Base-by-base conservation (phyloP, 2,329 filamentous ascomycete genomes). In the Ophiostoma himal-ulmi region DNA sequence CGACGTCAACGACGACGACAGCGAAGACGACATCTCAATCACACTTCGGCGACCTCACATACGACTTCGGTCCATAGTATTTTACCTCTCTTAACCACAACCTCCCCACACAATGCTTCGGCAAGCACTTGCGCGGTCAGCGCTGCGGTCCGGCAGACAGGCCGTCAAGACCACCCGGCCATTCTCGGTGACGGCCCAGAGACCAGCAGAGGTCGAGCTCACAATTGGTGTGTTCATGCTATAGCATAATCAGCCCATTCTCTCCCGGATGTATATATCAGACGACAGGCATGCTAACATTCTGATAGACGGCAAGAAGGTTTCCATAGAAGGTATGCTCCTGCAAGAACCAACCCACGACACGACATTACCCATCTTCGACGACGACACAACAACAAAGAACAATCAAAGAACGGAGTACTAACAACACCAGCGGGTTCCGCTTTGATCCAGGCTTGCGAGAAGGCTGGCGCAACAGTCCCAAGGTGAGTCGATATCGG, bases 371-470 rank as follows among this genome's bases (percentile, higher is more conserved):
- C 1, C 62, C 30, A 26, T 30, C 22, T 60, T 17, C 60, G n/a
- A n/a, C 57, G 36, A 65, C 36, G 20, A 39, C 62, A 65, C 17
- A 20, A 10, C 3, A 37, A 64, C 6, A 26, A 5, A 64, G 5
- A 62, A 67, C 3, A 36, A 44, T 10, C 44, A n/a, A 48, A 8
- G 17, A n/a, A 8, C 22, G 54, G 8, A 22, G 22, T 39, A 20
- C 48, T 68, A 52, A 68, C 67, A 34, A 41, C n/a, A 57, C 5
- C 80, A 97, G 94, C 94, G 82, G 94, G 94, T 75, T 95, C 95
- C 77, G 94, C 95, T 78, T 87, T 99, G 77, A 99, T 99, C 80
- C 95, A 99, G 84, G 95, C 95, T 79, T 99, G 95, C 85, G 95
- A 99, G 83, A 97, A 99, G 85, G 95, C 94, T 75, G 95, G 95